Conservation (phyloP, 495 filamentous ascomycete species). For the Neurospora tetraspora region DNA sequence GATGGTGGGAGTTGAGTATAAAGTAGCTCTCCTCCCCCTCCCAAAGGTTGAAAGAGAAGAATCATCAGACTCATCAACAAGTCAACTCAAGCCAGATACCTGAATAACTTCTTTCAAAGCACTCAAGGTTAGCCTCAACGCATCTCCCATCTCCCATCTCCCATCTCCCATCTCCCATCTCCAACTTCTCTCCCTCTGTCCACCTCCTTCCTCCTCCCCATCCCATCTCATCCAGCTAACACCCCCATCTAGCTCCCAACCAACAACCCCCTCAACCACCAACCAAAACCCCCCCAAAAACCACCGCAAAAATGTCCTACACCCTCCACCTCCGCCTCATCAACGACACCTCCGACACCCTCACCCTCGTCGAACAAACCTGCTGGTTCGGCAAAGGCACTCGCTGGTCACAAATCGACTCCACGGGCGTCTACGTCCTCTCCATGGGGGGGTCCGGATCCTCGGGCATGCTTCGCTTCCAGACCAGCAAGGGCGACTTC, state of each 20-base stretch:
- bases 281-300: background rate
- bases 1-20: background rate
- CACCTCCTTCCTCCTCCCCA: background rate
- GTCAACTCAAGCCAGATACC: background rate
- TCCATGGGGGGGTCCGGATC: background rate
- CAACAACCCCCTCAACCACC: background rate
- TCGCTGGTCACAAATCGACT: background rate
- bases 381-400: slow-evolving; percentile 4
- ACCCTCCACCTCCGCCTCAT: background rate
- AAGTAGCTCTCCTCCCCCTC: background rate
- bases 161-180: background rate
- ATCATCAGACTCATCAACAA: background rate
- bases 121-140: background rate
- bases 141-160: background rate
- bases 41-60: background rate
- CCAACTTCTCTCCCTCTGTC: too few species aligned
- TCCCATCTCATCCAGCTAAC: background rate
- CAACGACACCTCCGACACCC: slow-evolving; percentile 1
- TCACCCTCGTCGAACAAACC: background rate
- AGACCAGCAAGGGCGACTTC: background rate
- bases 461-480: slow-evolving; percentile 5
- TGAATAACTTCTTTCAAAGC: background rate
- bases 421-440: background rate
- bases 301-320: background rate
- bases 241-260: background rate